Percentiles rank a stretch among this genome's conserved stretches.
These are phyloP conservation scores for Cercospora beticola DNA, from an alignment of 2,329 filamentous ascomycete genomes.

Conservation along the genomic window DNA sequence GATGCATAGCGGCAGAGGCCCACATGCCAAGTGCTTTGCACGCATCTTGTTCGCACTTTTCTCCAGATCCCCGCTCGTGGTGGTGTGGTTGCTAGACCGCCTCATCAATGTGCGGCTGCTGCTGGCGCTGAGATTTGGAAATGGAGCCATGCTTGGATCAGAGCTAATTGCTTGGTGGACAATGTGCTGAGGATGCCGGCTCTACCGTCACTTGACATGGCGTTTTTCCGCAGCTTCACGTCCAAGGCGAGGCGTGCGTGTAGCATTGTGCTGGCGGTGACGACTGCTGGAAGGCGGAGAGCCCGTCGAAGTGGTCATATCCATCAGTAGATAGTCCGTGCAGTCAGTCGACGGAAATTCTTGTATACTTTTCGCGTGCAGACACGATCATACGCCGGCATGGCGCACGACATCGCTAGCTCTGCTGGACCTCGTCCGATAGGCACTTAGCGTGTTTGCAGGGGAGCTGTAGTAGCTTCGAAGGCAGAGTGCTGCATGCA, in stretches of 20 bases:
- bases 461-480: constrained; percentile 15
- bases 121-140: not conserved
- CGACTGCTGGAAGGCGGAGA: not conserved
- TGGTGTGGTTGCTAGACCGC: not conserved
- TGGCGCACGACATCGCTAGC: constrained; percentile 14
- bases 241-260: not conserved
- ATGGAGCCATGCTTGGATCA: not conserved
- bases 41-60: not conserved
- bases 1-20: not conserved
- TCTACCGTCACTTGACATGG: not conserved
- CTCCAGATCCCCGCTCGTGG: not conserved
- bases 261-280: not conserved
- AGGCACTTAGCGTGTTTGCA: constrained; percentile 1
- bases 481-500: not conserved
- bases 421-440: not conserved
- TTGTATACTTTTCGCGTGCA: constrained; percentile 14
- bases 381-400: constrained; percentile 6
- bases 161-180: not conserved
- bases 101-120: not conserved
- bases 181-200: not conserved
- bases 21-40: not conserved
- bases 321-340: not conserved
- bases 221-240: not conserved
- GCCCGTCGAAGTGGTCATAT: not conserved
- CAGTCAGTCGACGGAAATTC: constrained; percentile 14